Percentiles rank a stretch among this genome's conserved stretches.
Evolutionary conservation across 2,329 filamentous ascomycete species (phyloP).

Genomic region (Sporothrix brunneoviolacea): DNA sequence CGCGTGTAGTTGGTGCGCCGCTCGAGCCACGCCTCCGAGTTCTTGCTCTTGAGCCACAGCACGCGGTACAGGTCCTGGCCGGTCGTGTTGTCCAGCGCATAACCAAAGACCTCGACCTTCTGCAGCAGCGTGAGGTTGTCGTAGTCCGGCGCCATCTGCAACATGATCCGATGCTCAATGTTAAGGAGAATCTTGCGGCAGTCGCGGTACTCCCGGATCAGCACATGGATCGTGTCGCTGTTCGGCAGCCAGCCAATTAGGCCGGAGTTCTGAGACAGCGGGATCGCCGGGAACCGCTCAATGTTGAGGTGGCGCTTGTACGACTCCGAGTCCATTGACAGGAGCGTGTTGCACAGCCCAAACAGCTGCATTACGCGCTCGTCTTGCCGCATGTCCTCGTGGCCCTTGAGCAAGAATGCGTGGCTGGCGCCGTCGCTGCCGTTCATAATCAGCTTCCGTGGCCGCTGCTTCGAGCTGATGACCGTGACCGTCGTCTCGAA

Average conservation of each 20-base stretch:
- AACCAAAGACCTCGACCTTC: conserved; percentile 98
- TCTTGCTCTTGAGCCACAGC: conserved; percentile 97
- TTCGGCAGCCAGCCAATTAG: conserved; percentile 95
- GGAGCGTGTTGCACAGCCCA: conserved; percentile 90
- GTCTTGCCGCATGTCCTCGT: conserved; percentile 97
- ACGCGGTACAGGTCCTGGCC: conserved; percentile 97
- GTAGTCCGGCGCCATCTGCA: conserved; percentile 99
- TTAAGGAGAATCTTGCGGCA: conserved; percentile 96
- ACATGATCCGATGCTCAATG: conserved; percentile 98
- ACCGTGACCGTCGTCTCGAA: conserved; percentile 88
- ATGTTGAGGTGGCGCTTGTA: conserved; percentile 97
- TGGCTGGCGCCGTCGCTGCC: conserved; percentile 86
- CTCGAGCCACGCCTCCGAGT: conserved; percentile 95
- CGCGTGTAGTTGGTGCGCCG: conserved; percentile 97
- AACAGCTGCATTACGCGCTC: conserved; percentile 99
- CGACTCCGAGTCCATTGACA: conserved; percentile 88
- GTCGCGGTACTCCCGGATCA: conserved; percentile 96
- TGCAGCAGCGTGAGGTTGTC: conserved; percentile 99
- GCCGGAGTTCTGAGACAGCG: conserved; percentile 91
- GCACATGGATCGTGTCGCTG: conserved; percentile 91
- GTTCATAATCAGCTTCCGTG: conserved; percentile 77
- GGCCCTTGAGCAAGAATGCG: conserved; percentile 91
- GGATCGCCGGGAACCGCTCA: conserved; percentile 93
- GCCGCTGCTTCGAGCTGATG: conserved; percentile 94
- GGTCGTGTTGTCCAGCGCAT: conserved; percentile 97